These are phyloP conservation scores for Penicillium sp. DNA, from an alignment of 2,329 filamentous ascomycete genomes.

Conservation along the genomic window DNA sequence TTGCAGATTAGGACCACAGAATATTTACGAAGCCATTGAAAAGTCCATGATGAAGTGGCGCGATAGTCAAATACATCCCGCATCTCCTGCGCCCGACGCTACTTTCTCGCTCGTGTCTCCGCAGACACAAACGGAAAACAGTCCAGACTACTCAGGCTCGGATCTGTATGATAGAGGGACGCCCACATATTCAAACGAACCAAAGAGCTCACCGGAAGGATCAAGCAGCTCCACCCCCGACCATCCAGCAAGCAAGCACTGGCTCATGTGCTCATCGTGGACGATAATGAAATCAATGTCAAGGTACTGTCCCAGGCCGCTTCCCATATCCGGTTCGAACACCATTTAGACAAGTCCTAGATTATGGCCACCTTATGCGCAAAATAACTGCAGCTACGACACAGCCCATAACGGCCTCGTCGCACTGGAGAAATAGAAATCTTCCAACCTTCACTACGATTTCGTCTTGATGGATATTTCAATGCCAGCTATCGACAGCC, in stretches of 20 bases:
- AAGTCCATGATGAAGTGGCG: slow-evolving; percentile 2
- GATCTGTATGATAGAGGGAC: background rate
- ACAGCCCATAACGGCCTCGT: slow-evolving; percentile 34
- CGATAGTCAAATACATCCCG: background rate
- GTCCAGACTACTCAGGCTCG: background rate
- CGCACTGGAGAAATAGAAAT: slow-evolving; percentile 33
- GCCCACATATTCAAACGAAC: background rate
- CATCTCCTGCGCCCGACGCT: background rate
- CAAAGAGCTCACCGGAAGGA: background rate
- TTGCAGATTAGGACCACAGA: slow-evolving; percentile 23
- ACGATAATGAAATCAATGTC: slow-evolving; percentile 39
- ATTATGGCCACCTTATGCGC: slow-evolving; percentile 33
- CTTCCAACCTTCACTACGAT: slow-evolving; percentile 21
- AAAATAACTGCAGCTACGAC: slow-evolving; percentile 31
- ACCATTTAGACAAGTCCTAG: slow-evolving; percentile 5
- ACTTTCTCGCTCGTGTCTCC: background rate
- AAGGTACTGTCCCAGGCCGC: slow-evolving; percentile 13
- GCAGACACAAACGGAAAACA: background rate
- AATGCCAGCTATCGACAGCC: slow-evolving; percentile 40
- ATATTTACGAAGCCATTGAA: slow-evolving; percentile 20
- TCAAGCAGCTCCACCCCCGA: background rate
- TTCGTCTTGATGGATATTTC: too few species aligned
- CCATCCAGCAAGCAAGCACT: slow-evolving; percentile 1
- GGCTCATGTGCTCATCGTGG: slow-evolving; percentile 32
- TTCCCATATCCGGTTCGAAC: rapidly evolving